phyloP scores from a whole-genome alignment of 441 rosid genomes.

The Bruguiera hainesii region DNA sequence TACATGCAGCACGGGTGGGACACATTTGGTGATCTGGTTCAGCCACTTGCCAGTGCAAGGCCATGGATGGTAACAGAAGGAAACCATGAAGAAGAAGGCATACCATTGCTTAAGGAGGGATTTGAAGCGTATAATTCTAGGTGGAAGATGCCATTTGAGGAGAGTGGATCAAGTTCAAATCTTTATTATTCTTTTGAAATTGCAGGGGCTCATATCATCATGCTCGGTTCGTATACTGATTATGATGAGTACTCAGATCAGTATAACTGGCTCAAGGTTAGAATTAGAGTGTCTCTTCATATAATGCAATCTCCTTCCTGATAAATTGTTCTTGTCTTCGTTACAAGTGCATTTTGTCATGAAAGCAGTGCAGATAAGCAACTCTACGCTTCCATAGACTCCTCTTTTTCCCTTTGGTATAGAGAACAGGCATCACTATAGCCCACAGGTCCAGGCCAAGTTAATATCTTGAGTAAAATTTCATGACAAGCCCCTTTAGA shows the following conservation, averaged over 20 bases:
- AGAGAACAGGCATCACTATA: too few species aligned
- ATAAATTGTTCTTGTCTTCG: constrained; percentile 1
- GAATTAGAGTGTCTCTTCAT: background rate
- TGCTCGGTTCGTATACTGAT: constrained; percentile 90
- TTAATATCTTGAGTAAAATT: too few species aligned
- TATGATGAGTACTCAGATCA: constrained; percentile 68
- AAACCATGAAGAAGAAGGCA: constrained; percentile 82
- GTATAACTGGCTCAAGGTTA: constrained; percentile 83
- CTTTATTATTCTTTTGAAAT: constrained; percentile 92
- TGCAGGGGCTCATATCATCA: constrained; percentile 74
- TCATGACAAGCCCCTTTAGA: too few species aligned
- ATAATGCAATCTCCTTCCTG: too few species aligned
- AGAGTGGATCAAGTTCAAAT: constrained; percentile 90
- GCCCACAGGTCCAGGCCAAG: too few species aligned
- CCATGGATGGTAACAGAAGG: constrained; percentile 99
- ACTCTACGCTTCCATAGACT: too few species aligned
- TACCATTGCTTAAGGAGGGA: constrained; percentile 61
- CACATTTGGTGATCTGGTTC: constrained; percentile 78
- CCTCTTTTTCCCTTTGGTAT: too few species aligned
- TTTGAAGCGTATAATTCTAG: constrained; percentile 78
- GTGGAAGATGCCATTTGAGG: constrained; percentile 94
- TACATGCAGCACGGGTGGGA: constrained; percentile 86
- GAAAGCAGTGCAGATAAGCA: too few species aligned
- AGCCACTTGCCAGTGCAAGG: constrained; percentile 91
- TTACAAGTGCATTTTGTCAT: background rate